A percentile compares a stretch with the other conserved stretches of the same genome.
These are phyloP conservation scores for Tylopilus rubrobrunneus DNA, from an alignment of 768 basidiomycete species.

Conservation along the genomic window DNA sequence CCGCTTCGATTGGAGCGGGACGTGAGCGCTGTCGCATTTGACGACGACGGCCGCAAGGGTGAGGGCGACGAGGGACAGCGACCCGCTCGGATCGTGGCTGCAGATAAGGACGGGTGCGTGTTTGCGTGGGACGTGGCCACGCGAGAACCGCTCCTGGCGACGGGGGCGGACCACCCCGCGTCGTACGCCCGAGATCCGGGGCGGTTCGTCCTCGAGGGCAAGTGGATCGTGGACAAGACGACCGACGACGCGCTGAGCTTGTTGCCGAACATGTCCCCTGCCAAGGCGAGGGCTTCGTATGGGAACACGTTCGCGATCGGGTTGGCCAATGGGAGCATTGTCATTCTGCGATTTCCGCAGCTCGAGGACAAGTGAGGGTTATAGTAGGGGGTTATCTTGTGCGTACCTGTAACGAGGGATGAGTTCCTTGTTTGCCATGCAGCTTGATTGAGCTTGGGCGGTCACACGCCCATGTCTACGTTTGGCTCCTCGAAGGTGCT, in stretches of 20 bases:
- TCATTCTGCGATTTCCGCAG: conserved; percentile 24
- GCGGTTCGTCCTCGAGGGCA: conserved; percentile 14
- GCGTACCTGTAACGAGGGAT: no score
- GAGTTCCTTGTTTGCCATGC: no score
- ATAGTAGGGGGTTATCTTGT: no score
- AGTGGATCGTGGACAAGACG: conserved; percentile 24
- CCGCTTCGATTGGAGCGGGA: conserved; percentile 21
- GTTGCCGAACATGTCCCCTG: conserved; percentile 29
- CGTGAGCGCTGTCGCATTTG: conserved; percentile 21
- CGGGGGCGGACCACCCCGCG: conserved; percentile 18
- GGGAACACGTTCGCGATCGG: conserved; percentile 25
- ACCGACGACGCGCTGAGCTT: conserved; percentile 14
- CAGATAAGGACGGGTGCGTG: conserved; percentile 19
- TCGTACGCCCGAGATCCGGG: conserved; percentile 4
- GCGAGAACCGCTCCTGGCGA: conserved; percentile 14
- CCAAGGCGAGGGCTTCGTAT: conserved; percentile 20
- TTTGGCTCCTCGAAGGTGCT: no score
- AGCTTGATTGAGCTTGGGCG: no score
- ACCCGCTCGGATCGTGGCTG: conserved; percentile 20
- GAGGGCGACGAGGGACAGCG: not conserved
- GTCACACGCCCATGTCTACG: no score
- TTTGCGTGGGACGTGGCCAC: conserved; percentile 28
- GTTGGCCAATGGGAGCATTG: conserved; percentile 26
- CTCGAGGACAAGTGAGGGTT: not conserved
- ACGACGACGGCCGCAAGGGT: not conserved